Evolutionary conservation across 371 early-diverging fungal genomes (phyloP).

Genomic region (Circinella umbellata): DNA sequence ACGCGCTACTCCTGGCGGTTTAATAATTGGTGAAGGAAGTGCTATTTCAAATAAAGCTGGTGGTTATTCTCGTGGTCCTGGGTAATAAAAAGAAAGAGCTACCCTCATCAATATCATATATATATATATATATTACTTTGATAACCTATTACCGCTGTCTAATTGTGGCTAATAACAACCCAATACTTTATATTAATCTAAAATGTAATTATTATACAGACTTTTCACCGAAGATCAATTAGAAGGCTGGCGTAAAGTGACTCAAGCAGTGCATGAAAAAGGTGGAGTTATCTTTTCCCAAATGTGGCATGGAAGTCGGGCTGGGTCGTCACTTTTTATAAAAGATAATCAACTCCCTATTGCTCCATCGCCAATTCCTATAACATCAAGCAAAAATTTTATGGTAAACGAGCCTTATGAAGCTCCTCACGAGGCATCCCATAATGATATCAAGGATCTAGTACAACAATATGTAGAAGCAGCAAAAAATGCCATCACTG

Average conservation of each 20-base stretch:
- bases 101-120: too few relatives aligned
- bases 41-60: neutral
- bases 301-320: constrained; percentile 30
- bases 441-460: constrained; percentile 64
- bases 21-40: constrained; percentile 65
- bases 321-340: neutral
- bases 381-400: neutral
- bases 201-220: constrained; percentile 1
- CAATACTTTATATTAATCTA: too few relatives aligned
- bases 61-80: neutral
- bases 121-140: too few relatives aligned
- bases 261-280: constrained; percentile 65
- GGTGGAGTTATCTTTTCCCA: constrained; percentile 63
- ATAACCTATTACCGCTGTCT: too few relatives aligned
- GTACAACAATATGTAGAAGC: constrained; percentile 59
- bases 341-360: constrained; percentile 13
- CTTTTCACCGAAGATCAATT: constrained; percentile 59
- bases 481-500: constrained; percentile 31
- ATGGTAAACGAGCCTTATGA: constrained; percentile 14
- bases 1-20: constrained; percentile 59
- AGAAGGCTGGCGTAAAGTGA: constrained; percentile 60
- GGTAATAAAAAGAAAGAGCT: too few relatives aligned
- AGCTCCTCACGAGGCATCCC: constrained; percentile 63
- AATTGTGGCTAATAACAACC: too few relatives aligned
- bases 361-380: constrained; percentile 21